Evolutionary conservation across 1,284 basidiomycete genomes (phyloP).

Genomic region (Pseudozyma hubeiensis): DNA sequence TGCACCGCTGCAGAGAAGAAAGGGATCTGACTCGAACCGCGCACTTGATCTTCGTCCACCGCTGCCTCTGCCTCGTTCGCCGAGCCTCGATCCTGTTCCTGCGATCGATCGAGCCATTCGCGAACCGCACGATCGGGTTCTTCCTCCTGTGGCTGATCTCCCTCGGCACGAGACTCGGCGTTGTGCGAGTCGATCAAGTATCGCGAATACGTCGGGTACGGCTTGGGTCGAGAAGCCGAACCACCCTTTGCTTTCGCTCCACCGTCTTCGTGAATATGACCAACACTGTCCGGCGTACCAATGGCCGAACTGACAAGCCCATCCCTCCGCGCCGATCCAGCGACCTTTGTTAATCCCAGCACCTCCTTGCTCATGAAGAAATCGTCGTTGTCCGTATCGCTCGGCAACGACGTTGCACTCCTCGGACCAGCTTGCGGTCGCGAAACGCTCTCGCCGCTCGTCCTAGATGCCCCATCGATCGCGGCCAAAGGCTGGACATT

Average conservation of each 20-base stretch:
- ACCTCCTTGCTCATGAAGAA: slow-evolving; percentile 42
- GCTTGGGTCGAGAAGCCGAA: slow-evolving; percentile 23
- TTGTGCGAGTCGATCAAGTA: slow-evolving; percentile 26
- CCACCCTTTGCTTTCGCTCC: slow-evolving; percentile 9
- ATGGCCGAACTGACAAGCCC: slow-evolving; percentile 25
- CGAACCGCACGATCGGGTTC: slow-evolving; percentile 16
- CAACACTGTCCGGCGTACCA: slow-evolving; percentile 34
- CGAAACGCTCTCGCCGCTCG: slow-evolving; percentile 26
- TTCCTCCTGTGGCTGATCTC: slow-evolving; percentile 10
- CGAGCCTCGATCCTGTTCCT: background rate
- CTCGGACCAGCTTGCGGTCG: slow-evolving; percentile 10
- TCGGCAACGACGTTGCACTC: slow-evolving; percentile 23
- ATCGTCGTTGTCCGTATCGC: slow-evolving; percentile 48
- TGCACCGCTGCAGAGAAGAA: slow-evolving; percentile 23
- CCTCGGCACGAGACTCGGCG: slow-evolving; percentile 5
- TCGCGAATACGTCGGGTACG: slow-evolving; percentile 40
- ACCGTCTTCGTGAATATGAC: slow-evolving; percentile 16
- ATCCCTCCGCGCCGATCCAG: slow-evolving; percentile 14
- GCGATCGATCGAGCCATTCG: slow-evolving; percentile 35
- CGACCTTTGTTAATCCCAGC: slow-evolving; percentile 26
- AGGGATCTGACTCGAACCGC: slow-evolving; percentile 18
- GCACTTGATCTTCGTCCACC: background rate
- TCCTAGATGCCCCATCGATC: slow-evolving; percentile 25
- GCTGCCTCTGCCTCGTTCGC: background rate
- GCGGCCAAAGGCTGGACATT: slow-evolving; percentile 15